Evolutionary conservation across 208 protist genomes (phyloP), one percentile per base, ranked within the genome.

Genomic region (Endotrypanum monterogeii): DNA sequence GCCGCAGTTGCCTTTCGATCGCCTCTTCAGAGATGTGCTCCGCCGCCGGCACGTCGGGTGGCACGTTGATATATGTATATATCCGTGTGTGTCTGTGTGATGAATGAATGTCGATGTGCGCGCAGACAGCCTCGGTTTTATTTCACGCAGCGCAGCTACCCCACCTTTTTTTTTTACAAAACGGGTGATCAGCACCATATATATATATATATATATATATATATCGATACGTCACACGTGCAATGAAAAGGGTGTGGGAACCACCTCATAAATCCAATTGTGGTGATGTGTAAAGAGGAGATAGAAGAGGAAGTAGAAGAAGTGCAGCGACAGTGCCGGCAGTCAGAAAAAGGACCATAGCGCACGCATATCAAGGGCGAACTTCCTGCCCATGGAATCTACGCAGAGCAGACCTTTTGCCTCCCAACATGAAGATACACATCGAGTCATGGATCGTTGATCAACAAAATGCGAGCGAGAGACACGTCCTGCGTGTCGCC

Each of bases 241-340:
- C 16, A 44, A 7, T 44, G 37, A 65, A 25, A 65, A 63, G 1
- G n/a, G n/a, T n/a, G n/a, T n/a, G n/a, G n/a, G n/a, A n/a, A n/a
- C n/a, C n/a, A n/a, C n/a, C n/a, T n/a, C n/a, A n/a, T n/a, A n/a
- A n/a, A n/a, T 6, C 5, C 30, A 6, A 8, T 25, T 41, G 30
- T 9, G 28, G 57, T 35, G n/a, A 63, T 28, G 23, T 39, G 18
- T 30, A 18, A 20, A 70, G 41, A 70, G 41, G 46, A 72, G 54
- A 41, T 14, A 28, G 9, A 20, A 70, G 41, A 70, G 41, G 46
- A 72, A 37, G 52, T 14, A 28, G 23, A 57, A 28, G n/a, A 44
- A 39, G 28, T 46, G 44, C 68, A 74, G 41, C 30, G 61, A 28
- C 11, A 20, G 73, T 44, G 32, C 41, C 30, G 57, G 50, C n/a